Evolutionary conservation across 2,329 filamentous ascomycete species (phyloP), one percentile per base, ranked within the genome.

Genomic region (Aschersonia sp.): DNA sequence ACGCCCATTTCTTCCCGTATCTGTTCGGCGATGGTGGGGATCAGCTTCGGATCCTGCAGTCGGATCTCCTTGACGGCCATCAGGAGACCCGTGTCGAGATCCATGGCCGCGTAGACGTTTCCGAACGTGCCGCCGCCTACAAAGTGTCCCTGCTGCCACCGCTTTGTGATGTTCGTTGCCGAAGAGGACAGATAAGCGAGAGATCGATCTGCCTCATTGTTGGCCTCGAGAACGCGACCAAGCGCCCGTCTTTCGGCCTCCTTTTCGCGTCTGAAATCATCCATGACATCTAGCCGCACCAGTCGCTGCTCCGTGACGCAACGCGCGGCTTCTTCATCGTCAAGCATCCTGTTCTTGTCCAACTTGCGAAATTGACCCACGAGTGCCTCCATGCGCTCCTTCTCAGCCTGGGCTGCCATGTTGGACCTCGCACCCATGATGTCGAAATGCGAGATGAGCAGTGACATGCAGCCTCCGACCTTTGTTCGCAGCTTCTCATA

Each of bases 31-130:
- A 97, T 91, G 47, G 86, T 88, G 4, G 92, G 92, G 51, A 98
- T 96, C 53, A 95, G 74, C 63, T 96, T 92, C 38, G 92, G 92
- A 62, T 98, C 92, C 66, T 97, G 92, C 31, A 98, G 74, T 51
- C 92, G 84, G 56, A 98, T 98, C 66, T 98, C 92, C 67, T 98
- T 98, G 55, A 98, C 92, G 3, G 92, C 92, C 91, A 98, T 97
- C 51, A 97, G 69, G 60, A 94, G 89, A 50, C 91, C 91, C 30
- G 88, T 91, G 67, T 98, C 94, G 47, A 98, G 73, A 60, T 98
- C 96, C 77, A 97, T 94, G 35, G 89, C 92, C 35, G 89, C 89
- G 59, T 98, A 98, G 9, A 98, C 92, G 47, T 89, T 95, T 52
- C 92, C 92, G 65, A 98, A 98, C 0, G 91, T 96, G 55, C 92